These are phyloP conservation scores for Tinospora cordifolia DNA, from an alignment of 164 flowering plant species.

Conservation along the genomic window DNA sequence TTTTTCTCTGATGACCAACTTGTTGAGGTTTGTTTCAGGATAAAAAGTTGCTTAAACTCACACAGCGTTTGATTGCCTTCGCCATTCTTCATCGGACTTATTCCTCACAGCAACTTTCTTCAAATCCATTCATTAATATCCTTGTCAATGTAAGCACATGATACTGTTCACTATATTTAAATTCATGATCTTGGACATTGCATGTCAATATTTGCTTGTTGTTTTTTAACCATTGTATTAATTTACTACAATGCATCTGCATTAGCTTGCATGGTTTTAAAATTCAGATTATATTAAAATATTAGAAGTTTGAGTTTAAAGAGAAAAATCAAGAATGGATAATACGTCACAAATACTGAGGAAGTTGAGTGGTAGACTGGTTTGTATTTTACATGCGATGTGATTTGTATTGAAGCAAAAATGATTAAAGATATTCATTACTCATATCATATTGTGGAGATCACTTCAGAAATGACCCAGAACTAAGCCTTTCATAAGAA, in stretches of 20 bases:
- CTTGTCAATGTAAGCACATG: slow-evolving; percentile 51
- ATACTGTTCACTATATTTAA: neutral
- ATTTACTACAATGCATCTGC: neutral
- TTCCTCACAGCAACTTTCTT: slow-evolving; percentile 39
- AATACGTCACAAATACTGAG: too few relatives aligned
- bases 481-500: too few relatives aligned
- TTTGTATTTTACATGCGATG: too few relatives aligned
- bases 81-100: slow-evolving; percentile 57
- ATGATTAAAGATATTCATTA: too few relatives aligned
- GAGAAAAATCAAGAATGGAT: too few relatives aligned
- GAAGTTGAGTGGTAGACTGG: too few relatives aligned
- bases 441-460: too few relatives aligned
- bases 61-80: slow-evolving; percentile 69
- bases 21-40: slow-evolving; percentile 38
- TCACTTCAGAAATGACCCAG: too few relatives aligned
- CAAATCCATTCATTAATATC: slow-evolving; percentile 55
- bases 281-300: too few relatives aligned
- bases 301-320: too few relatives aligned
- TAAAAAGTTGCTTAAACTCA: slow-evolving; percentile 40
- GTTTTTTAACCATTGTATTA: neutral
- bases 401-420: too few relatives aligned
- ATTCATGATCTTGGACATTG: neutral
- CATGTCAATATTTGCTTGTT: neutral
- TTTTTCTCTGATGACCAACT: neutral
- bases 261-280: neutral